Conservation (phyloP, 176 grass and related monocot species). For the Cenchrus fungigraminus region DNA sequence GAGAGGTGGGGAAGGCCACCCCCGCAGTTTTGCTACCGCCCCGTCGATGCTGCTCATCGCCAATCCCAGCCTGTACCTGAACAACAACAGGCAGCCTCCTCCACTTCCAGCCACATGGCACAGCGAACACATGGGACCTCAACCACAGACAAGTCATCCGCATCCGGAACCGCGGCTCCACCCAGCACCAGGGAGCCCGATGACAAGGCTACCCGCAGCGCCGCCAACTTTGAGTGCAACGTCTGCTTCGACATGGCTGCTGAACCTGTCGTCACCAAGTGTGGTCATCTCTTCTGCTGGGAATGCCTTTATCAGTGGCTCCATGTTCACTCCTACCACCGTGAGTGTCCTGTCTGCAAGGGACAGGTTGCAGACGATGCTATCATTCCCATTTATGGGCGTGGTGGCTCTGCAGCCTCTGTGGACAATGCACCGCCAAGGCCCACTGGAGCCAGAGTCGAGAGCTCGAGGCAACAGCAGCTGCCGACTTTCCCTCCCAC, state of each 20-base stretch:
- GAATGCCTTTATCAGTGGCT: conserved; percentile 90
- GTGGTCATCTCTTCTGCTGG: conserved; percentile 95
- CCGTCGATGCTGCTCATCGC: conserved; percentile 4
- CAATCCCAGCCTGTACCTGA: background rate
- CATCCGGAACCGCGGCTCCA: background rate
- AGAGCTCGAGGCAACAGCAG: conserved; percentile 52
- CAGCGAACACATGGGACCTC: background rate
- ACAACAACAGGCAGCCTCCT: conserved; percentile 24
- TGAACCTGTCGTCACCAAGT: conserved; percentile 83
- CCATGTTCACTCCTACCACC: conserved; percentile 73
- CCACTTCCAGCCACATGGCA: conserved; percentile 15
- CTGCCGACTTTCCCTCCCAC: background rate
- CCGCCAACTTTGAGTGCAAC: conserved; percentile 84
- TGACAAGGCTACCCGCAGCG: conserved; percentile 44
- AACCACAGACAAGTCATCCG: conserved; percentile 26
- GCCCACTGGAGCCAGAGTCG: conserved; percentile 43
- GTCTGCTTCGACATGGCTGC: conserved; percentile 85
- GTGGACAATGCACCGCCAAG: conserved; percentile 40
- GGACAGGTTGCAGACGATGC: conserved; percentile 73
- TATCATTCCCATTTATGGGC: conserved; percentile 80
- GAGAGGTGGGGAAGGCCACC: conserved; percentile 20
- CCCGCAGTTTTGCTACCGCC: conserved; percentile 26
- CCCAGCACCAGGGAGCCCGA: conserved; percentile 16
- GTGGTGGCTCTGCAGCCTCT: conserved; percentile 56
- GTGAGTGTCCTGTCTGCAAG: conserved; percentile 90